Percentiles rank a stretch among this genome's conserved stretches.
Evolutionary conservation across 2,329 filamentous ascomycete genomes (phyloP).

Genomic region (Colletotrichum noveboracense): DNA sequence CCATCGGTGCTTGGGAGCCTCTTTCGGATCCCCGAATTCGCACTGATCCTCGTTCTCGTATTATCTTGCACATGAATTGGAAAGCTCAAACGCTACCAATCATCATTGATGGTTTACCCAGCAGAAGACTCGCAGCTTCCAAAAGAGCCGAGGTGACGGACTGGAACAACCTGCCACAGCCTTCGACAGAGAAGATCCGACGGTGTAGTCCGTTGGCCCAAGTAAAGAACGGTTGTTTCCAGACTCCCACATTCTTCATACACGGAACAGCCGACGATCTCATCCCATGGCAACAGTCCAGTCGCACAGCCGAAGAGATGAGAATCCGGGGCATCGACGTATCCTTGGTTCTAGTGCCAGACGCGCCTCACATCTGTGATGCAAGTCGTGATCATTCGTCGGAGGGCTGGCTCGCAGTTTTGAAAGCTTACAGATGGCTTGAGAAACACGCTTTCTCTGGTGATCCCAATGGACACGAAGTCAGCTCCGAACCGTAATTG

Average conservation of each 20-base stretch:
- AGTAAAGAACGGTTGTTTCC: background rate
- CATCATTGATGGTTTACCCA: conserved; percentile 33
- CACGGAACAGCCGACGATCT: conserved; percentile 17
- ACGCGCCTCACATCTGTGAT: background rate
- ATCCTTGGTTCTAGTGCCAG: background rate
- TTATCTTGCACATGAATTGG: conserved; percentile 49
- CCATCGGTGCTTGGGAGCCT: conserved; percentile 1
- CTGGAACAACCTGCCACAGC: conserved; percentile 15
- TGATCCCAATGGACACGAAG: too few relatives aligned
- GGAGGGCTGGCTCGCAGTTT: background rate
- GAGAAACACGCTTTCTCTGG: background rate
- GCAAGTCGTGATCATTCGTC: background rate
- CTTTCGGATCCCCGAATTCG: conserved; percentile 2
- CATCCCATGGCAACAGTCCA: conserved; percentile 10
- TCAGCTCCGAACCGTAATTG: too few relatives aligned
- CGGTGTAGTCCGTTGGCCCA: conserved; percentile 15
- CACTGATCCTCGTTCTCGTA: conserved; percentile 38
- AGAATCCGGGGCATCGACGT: background rate
- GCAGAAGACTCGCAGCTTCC: background rate
- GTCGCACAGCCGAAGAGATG: background rate
- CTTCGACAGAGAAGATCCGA: background rate
- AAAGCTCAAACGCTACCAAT: conserved; percentile 39
- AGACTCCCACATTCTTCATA: conserved; percentile 14
- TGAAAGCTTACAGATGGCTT: background rate
- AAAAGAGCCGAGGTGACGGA: background rate